Percentiles rank a stretch among this genome's conserved stretches.
These are phyloP conservation scores for Ramularia endophylla DNA, from an alignment of 2,329 filamentous ascomycete species.

Conservation along the genomic window DNA sequence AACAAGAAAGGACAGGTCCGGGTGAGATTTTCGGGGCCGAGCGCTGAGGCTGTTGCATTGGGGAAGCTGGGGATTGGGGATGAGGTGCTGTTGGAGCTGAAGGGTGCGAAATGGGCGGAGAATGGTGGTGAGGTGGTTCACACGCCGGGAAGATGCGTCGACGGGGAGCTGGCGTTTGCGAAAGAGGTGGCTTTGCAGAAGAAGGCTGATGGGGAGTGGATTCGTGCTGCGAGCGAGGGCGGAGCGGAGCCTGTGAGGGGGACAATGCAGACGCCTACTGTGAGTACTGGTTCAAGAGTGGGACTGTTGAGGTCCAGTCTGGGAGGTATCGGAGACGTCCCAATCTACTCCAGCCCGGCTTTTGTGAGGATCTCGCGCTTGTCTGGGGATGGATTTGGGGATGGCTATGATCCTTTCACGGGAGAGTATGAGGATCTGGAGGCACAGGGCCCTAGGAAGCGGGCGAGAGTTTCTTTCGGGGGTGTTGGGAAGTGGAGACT, in stretches of 20 bases:
- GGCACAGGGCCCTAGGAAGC: constrained; percentile 57
- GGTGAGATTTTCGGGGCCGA: constrained; percentile 64
- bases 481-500: constrained; percentile 69
- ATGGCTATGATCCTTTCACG: constrained; percentile 58
- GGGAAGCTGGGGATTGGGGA: constrained; percentile 73
- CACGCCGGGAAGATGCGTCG: constrained; percentile 52
- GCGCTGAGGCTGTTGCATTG: constrained; percentile 63
- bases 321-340: constrained; percentile 21
- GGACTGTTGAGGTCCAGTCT: constrained; percentile 14
- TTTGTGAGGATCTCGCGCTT: constrained; percentile 67
- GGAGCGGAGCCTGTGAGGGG: neutral
- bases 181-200: constrained; percentile 30
- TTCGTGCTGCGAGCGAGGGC: constrained; percentile 1
- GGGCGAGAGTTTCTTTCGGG: constrained; percentile 63
- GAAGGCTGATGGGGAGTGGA: constrained; percentile 3
- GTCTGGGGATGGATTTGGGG: constrained; percentile 62
- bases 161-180: constrained; percentile 51
- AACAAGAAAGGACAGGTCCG: constrained; percentile 73
- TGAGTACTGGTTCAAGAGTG: neutral
- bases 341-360: constrained; percentile 60
- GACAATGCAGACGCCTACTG: constrained; percentile 5
- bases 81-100: constrained; percentile 61
- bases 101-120: constrained; percentile 59
- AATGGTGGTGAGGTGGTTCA: constrained; percentile 47
- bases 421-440: constrained; percentile 51